Percentiles rank a stretch among this genome's conserved stretches.
Conservation (phyloP, 108 stramenopile genomes). For the Fragilariopsis cylindrus region DNA sequence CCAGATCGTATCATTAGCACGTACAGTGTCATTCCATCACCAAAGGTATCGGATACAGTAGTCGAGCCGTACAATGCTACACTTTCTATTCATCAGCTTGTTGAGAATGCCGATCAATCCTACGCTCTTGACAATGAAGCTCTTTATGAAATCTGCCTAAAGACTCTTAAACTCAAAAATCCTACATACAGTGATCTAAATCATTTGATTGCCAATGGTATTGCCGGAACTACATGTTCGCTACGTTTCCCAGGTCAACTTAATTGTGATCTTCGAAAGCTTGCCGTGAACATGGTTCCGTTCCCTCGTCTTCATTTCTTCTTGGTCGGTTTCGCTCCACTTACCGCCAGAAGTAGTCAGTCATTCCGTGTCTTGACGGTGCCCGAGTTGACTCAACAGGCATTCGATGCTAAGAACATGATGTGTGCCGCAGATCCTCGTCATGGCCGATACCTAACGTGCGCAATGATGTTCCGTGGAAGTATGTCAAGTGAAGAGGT, state of each 20-base stretch:
- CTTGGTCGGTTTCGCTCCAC: conserved; percentile 96
- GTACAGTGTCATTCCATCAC: conserved; percentile 89
- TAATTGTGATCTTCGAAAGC: conserved; percentile 98
- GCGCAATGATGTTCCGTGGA: conserved; percentile 98
- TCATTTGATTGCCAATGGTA: conserved; percentile 92
- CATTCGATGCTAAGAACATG: conserved; percentile 99
- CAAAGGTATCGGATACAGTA: conserved; percentile 96
- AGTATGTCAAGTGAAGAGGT: conserved; percentile 96
- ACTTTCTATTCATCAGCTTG: conserved; percentile 94
- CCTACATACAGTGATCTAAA: conserved; percentile 94
- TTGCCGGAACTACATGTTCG: conserved; percentile 94
- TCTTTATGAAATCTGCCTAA: conserved; percentile 94
- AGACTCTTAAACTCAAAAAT: conserved; percentile 87
- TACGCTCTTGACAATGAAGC: conserved; percentile 96
- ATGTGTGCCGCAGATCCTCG: conserved; percentile 99
- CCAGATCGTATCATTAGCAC: conserved; percentile 92
- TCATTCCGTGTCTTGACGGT: conserved; percentile 95
- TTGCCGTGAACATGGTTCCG: conserved; percentile 97
- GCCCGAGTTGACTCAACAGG: conserved; percentile 94
- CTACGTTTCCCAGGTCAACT: conserved; percentile 98
- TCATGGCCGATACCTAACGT: conserved; percentile 98
- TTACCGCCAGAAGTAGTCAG: conserved; percentile 86
- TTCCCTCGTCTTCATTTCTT: conserved; percentile 99
- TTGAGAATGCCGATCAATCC: conserved; percentile 96
- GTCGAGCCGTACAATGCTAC: conserved; percentile 98